Percentiles rank a stretch among this genome's conserved stretches.
Evolutionary conservation across 2,329 filamentous ascomycete genomes (phyloP).

Genomic region (Pestalotiopsis sp.): DNA sequence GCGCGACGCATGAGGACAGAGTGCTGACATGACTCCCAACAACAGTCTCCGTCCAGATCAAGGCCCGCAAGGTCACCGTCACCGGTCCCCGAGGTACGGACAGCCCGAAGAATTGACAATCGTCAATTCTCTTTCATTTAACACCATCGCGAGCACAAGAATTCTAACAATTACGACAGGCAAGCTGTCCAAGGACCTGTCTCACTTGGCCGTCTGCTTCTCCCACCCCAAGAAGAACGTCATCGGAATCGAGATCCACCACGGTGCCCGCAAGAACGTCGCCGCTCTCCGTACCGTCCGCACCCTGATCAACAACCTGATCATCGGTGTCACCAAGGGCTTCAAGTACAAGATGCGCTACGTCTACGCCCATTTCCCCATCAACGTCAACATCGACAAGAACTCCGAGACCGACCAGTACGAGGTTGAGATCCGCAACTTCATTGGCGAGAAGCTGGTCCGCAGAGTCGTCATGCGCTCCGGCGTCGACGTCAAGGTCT

Average conservation of each 20-base stretch:
- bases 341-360: slow-evolving; percentile 99
- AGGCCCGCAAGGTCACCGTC: slow-evolving; percentile 94
- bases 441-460: slow-evolving; percentile 99
- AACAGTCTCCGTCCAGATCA: slow-evolving; percentile 96
- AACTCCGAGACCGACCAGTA: slow-evolving; percentile 83
- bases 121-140: not conserved
- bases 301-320: slow-evolving; percentile 97
- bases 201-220: slow-evolving; percentile 96
- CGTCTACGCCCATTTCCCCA: slow-evolving; percentile 99
- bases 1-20: not conserved
- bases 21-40: not conserved
- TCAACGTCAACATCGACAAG: slow-evolving; percentile 99
- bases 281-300: slow-evolving; percentile 97
- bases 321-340: slow-evolving; percentile 97
- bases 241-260: slow-evolving; percentile 98
- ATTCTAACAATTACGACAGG: slow-evolving; percentile 48
- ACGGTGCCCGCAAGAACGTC: slow-evolving; percentile 96
- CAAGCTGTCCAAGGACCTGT: slow-evolving; percentile 96
- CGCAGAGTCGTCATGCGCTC: slow-evolving; percentile 86
- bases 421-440: slow-evolving; percentile 99
- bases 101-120: slow-evolving; percentile 12
- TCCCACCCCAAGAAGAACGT: slow-evolving; percentile 79
- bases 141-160: not conserved
- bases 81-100: slow-evolving; percentile 87
- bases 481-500: slow-evolving; percentile 89